Percentiles rank a stretch among this genome's conserved stretches.
Evolutionary conservation across 805 yeast species (phyloP).

Genomic region (Candida dajiaensis): DNA sequence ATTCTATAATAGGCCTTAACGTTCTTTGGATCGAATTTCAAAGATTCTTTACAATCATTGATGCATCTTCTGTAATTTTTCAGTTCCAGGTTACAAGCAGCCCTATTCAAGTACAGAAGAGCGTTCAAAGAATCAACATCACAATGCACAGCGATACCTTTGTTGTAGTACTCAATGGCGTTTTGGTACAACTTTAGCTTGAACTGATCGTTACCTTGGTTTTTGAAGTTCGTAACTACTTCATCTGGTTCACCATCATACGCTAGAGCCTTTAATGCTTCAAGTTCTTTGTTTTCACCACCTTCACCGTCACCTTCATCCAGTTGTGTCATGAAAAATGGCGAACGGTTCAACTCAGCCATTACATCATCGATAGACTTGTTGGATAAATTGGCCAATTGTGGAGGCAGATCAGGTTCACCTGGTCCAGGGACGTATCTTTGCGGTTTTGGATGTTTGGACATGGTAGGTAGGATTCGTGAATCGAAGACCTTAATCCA

Average conservation of each 20-base stretch:
- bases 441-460: constrained; percentile 23
- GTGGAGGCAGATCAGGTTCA: constrained; percentile 79
- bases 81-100: constrained; percentile 86
- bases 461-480: background rate
- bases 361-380: constrained; percentile 73
- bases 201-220: constrained; percentile 88
- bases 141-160: constrained; percentile 71
- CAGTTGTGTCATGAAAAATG: constrained; percentile 88
- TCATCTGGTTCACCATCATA: constrained; percentile 96
- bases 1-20: constrained; percentile 83
- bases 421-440: constrained; percentile 42
- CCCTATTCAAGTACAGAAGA: constrained; percentile 72
- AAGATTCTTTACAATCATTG: constrained; percentile 74
- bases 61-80: constrained; percentile 81
- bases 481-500: background rate
- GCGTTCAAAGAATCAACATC: constrained; percentile 48
- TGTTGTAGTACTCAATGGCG: constrained; percentile 74
- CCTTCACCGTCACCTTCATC: constrained; percentile 74
- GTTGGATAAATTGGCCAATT: constrained; percentile 53
- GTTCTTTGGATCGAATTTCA: constrained; percentile 59
- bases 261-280: constrained; percentile 86
- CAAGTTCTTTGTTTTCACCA: constrained; percentile 68
- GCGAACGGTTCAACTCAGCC: constrained; percentile 73
- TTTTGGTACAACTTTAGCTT: constrained; percentile 62
- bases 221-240: constrained; percentile 81